phyloP scores from a whole-genome alignment of 352 stramenopile species.

The Blastocystis hominis region DNA sequence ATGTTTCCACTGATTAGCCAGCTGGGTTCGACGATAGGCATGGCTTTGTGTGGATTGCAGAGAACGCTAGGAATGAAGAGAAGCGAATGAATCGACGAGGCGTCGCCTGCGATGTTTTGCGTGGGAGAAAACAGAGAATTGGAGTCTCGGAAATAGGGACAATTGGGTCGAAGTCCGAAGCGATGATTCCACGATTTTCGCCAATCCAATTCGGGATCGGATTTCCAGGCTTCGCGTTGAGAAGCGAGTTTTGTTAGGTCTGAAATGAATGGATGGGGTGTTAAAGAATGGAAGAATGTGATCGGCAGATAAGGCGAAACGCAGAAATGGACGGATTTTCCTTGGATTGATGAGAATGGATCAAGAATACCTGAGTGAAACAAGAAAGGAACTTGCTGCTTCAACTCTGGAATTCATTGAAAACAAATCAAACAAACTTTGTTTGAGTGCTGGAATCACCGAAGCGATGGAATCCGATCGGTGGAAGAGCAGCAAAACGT shows the following conservation, averaged over 20 bases:
- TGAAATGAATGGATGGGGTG: not conserved
- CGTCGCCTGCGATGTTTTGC: not conserved
- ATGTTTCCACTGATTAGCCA: slow-evolving; percentile 70
- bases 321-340: not conserved
- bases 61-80: not conserved
- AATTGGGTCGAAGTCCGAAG: not conserved
- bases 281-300: not conserved
- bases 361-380: not conserved
- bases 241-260: not conserved
- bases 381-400: not conserved
- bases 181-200: not conserved
- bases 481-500: not conserved
- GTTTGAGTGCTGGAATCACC: not conserved
- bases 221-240: not conserved
- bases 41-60: not conserved
- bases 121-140: not conserved
- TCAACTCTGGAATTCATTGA: not conserved
- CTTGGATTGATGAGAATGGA: not conserved
- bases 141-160: slow-evolving; percentile 14
- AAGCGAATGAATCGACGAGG: not conserved
- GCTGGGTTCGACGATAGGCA: slow-evolving; percentile 32
- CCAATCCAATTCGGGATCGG: not conserved
- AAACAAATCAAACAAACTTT: not conserved
- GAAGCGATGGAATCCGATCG: not conserved
- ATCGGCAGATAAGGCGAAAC: not conserved